Base-by-base conservation (phyloP, 2,329 filamentous ascomycete species). In the Scopulariopsis brevicaulis region DNA sequence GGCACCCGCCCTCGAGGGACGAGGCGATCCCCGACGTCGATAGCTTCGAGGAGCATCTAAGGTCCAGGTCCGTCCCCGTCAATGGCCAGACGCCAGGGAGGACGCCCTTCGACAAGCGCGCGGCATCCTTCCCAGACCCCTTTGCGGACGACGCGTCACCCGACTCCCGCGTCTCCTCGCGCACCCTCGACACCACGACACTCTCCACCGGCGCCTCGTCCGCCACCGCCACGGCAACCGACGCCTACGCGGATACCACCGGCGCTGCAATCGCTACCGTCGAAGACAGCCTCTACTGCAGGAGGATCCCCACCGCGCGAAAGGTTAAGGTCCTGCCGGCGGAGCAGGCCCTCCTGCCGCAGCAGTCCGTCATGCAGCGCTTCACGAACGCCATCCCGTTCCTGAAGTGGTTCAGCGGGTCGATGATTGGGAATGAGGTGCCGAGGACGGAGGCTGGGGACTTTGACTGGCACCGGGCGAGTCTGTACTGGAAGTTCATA, bases 351-450 rank as follows among this genome's bases (percentile, higher is more conserved):
- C 77, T 90, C 32, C 79, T 86, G 15, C 87, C 86, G 2, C 84
- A 87, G 63, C 82, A 83, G 54, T 85, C 84, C 2, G 77, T 83
- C 58, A 73, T 79, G 40, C 84, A 89, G 69, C 79, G 83, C 56
- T 67, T 89, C 22, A 71, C 88, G 58, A 79, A 80, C 62, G 81
- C 79, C 57, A 81, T 90, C 48, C 87, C 87, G 2, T 77, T 90
- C 60, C 72, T 90, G 60, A 81, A 80, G 64, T 90, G 86, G 83
- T 86, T 91, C 66, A 84, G 83, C 53, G 84, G 74, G 62, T 84
- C 75, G 64, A 83, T 92, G 70, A 91, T 93, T 65, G 89, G 89
- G 6, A 84, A 84, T 66, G 80, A 87, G 67, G 83, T 93, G 46
- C 89, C 89, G 8, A 78, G 86, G 50, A 86, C 79, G 57, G 87